Evolutionary conservation across 306 rosid genomes (phyloP).

Genomic region (Malus fusca): DNA sequence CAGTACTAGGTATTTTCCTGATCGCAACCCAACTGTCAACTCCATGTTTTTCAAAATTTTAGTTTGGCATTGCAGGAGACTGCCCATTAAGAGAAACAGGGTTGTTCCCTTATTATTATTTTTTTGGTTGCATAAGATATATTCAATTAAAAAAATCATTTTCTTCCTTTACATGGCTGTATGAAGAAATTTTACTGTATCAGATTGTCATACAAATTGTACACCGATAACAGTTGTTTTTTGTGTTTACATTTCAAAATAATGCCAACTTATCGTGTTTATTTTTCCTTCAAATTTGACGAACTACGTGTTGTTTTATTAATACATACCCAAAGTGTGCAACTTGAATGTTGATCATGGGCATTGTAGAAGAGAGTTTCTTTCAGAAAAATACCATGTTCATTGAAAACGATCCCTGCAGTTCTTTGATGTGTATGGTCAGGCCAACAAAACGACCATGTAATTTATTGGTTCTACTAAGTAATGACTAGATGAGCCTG

Average conservation of each 20-base stretch:
- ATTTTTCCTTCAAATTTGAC: background rate
- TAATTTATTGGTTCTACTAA: background rate
- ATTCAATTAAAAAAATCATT: background rate
- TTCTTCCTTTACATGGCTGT: background rate
- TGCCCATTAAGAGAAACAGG: conserved; percentile 7
- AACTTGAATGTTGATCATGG: background rate
- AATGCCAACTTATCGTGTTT: background rate
- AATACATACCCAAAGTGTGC: too few species aligned
- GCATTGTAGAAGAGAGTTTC: too few species aligned
- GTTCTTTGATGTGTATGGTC: background rate
- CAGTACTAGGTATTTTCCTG: background rate
- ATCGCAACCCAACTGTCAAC: conserved; percentile 7
- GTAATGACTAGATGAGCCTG: background rate
- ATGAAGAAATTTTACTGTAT: background rate
- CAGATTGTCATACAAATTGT: conserved; percentile 1
- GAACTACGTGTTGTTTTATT: background rate
- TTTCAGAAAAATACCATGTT: too few species aligned
- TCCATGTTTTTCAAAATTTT: conserved; percentile 9
- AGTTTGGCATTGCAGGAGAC: conserved; percentile 6
- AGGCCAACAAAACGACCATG: background rate
- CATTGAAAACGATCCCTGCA: too few species aligned
- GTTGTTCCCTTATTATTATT: background rate
- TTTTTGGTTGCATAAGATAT: background rate
- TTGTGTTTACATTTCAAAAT: background rate
- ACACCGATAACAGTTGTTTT: conserved; percentile 4